Evolutionary conservation across 2,329 filamentous ascomycete species (phyloP).

Genomic region (Microdochium trichocladiopsis): DNA sequence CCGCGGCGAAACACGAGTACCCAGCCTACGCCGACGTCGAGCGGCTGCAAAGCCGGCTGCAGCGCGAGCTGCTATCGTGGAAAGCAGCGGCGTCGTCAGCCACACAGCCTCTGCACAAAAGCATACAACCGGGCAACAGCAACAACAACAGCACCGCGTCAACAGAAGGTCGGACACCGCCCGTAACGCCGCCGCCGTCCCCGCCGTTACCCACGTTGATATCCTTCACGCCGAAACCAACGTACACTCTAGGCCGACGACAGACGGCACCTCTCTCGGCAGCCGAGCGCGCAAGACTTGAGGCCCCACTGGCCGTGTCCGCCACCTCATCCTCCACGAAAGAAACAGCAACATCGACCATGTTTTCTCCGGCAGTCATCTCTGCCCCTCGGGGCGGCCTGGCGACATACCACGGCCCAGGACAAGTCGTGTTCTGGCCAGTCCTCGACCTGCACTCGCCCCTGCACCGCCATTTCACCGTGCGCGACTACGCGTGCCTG

Average conservation of each 20-base stretch:
- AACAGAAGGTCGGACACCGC: no score
- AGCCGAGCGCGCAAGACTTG: slow-evolving; percentile 34
- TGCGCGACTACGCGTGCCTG: slow-evolving; percentile 69
- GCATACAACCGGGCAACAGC: no score
- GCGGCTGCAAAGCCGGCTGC: slow-evolving; percentile 28
- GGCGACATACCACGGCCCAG: slow-evolving; percentile 91
- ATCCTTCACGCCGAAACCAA: slow-evolving; percentile 58
- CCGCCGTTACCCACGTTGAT: slow-evolving; percentile 72
- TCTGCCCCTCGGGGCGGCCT: slow-evolving; percentile 83
- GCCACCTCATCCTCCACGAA: slow-evolving; percentile 22
- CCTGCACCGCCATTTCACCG: slow-evolving; percentile 51
- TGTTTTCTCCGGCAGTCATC: no score
- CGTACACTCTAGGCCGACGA: slow-evolving; percentile 85
- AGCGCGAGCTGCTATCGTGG: slow-evolving; percentile 47
- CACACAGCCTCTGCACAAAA: slow-evolving; percentile 2
- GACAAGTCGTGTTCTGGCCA: slow-evolving; percentile 88
- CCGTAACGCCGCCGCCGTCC: slow-evolving; percentile 36
- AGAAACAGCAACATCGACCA: slow-evolving; percentile 40
- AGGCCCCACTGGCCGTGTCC: slow-evolving; percentile 14
- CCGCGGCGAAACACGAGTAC: neutral
- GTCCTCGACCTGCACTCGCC: slow-evolving; percentile 69
- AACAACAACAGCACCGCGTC: no score
- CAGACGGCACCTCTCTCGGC: slow-evolving; percentile 47
- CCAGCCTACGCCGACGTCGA: slow-evolving; percentile 29
- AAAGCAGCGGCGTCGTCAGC: slow-evolving; percentile 30